Conservation (phyloP, 75 land plant species). For the Ceratopteris richardii region DNA sequence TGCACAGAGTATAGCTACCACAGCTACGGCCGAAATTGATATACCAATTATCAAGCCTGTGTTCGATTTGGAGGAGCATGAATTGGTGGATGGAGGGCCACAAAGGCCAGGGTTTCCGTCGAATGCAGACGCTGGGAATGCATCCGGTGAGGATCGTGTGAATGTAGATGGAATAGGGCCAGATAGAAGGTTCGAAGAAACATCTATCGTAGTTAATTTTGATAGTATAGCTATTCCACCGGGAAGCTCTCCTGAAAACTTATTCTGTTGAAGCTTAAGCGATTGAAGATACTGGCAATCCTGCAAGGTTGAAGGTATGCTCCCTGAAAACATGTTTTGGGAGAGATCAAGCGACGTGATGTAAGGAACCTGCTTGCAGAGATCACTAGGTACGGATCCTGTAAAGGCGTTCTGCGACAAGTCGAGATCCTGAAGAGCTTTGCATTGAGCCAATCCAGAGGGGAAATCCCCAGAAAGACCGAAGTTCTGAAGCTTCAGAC, state of each 20-base stretch:
- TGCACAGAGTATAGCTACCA: not conserved
- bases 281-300: too few relatives aligned
- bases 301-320: too few relatives aligned
- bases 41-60: not conserved
- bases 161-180: conserved; percentile 8
- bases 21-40: not conserved
- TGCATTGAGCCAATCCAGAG: too few relatives aligned
- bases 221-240: conserved; percentile 17
- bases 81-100: conserved; percentile 31
- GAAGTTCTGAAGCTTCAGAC: too few relatives aligned
- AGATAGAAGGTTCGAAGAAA: conserved; percentile 26
- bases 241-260: conserved; percentile 42
- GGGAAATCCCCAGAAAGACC: too few relatives aligned
- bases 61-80: not conserved
- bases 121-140: conserved; percentile 23
- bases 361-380: too few relatives aligned
- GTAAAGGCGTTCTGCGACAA: too few relatives aligned
- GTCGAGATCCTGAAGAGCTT: too few relatives aligned
- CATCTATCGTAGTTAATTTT: conserved; percentile 32
- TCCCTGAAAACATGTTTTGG: too few relatives aligned
- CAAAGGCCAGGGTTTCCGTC: conserved; percentile 35
- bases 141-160: not conserved
- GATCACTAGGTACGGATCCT: too few relatives aligned
- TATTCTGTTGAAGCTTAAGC: too few relatives aligned
- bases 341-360: too few relatives aligned